Base-by-base conservation (phyloP, 2,329 filamentous ascomycete genomes). In the Venturia asperata region DNA sequence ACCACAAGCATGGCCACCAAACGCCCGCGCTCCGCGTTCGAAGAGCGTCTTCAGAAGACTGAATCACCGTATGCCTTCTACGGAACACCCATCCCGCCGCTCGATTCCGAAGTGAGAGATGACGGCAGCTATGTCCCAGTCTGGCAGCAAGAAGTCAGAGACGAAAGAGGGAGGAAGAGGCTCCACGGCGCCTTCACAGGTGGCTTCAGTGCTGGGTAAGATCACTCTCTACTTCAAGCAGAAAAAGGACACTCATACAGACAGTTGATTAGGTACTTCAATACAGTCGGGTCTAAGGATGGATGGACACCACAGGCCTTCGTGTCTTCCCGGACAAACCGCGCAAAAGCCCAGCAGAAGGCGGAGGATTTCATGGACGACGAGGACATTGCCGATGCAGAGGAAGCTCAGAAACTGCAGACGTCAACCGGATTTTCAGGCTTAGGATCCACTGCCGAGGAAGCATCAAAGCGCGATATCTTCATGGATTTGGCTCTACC, bases 131-230 rank as follows among this genome's bases (percentile, higher is more conserved):
- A 92, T 74, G 85, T 96, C 19, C 94, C 94, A 0, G 78, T 96
- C n/a, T 97, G 94, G 92, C 96, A 97, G 79, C 94, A 99, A 80
- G 93, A 97, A 74, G 92, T 96, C 74, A 90, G 89, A 66, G 94
- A 99, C 77, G 94, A 97, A 73, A 87, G 87, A 69, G 94, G 94
- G 19, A 83, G 92, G 70, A 93, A 95, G 77, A 86, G 94, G 64
- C 82, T 99, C 3, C 94, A 99, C 76, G 94, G 94, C 68, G 94
- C 94, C 68, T 99, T 99, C 73, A 97, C 92, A 1, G 94, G 94
- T 70, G 94, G 94, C 39, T 99, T 90, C 79, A 97, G 92, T 80
- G 94, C 94, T 80, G 94, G 94, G 88, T 93, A 84, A 80, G 86
- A 76, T 17, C 58, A 58, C 34, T 58, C 64, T 70, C 69, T 67